Evolutionary conservation across 2,329 filamentous ascomycete genomes (phyloP), one percentile per base, ranked within the genome.

Genomic region (Verticillium longisporum): DNA sequence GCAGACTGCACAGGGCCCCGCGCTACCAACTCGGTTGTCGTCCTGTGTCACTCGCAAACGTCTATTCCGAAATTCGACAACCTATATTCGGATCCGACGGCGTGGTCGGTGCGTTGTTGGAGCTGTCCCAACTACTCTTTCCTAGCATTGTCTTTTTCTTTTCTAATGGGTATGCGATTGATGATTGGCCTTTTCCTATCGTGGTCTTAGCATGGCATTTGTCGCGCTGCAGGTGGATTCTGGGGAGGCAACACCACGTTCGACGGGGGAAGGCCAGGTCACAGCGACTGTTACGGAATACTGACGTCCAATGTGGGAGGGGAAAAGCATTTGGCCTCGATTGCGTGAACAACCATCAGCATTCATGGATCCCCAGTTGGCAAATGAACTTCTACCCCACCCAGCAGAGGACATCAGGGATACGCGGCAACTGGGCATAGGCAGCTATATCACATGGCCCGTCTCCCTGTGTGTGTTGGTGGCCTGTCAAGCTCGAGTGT

Each of bases 41-140:
- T 53, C 54, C 56, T 26, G 26, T 26, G 26, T 26, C 45, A 21
- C 18, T 50, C 9, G 18, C 15, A 50, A 50, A 18, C 45, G 45
- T 13, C 45, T 21, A n/a, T n/a, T 18, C 45, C 45, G 45, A 50
- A 50, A 26, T 13, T 21, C 45, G 45, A 50, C 18, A 50, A 50
- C 45, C 31, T 38, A 53, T 41, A 60, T 53, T 33, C 31, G 13
- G 55, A 61, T 59, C 60, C 56, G 32, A 59, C 62, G 62, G 60
- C 57, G n/a, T 55, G n/a, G 71, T 77, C 71, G 73, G 71, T 75
- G 73, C 73, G 73, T 67, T 75, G 71, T 26, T 50, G 7, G 45
- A 11, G 45, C 15, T 50, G 63, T 64, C 66, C 60, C 62, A 62
- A 56, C 57, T 61, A 60, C 50, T 61, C 61, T 68, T 63, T 54